Conservation (phyloP, 2,329 filamentous ascomycete species). For the Myriosclerotinia scirpicola region DNA sequence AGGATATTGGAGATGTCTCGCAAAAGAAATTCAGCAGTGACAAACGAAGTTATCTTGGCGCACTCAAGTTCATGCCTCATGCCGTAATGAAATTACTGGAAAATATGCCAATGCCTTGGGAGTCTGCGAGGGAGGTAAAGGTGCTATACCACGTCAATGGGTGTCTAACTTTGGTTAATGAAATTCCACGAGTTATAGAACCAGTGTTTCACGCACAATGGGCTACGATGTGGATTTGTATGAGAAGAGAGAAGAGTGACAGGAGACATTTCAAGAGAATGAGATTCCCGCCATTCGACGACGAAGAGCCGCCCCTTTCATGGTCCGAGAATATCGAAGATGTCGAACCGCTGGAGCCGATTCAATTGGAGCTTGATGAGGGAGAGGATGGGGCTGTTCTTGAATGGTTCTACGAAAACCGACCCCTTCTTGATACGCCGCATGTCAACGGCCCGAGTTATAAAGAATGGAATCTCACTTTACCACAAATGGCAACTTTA, state of each 20-base stretch:
- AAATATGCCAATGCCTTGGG: conserved; percentile 99
- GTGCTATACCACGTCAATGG: conserved; percentile 98
- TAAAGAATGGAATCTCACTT: conserved; percentile 87
- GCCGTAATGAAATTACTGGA: conserved; percentile 95
- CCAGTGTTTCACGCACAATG: conserved; percentile 98
- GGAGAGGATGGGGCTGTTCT: conserved; percentile 86
- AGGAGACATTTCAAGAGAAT: conserved; percentile 96
- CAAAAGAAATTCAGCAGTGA: conserved; percentile 99
- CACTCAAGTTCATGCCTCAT: conserved; percentile 98
- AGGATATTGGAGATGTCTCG: conserved; percentile 97
- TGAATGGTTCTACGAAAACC: conserved; percentile 97
- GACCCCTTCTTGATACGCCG: conserved; percentile 83
- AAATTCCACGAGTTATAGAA: conserved; percentile 93
- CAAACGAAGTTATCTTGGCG: conserved; percentile 95
- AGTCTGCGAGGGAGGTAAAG: conserved; percentile 93
- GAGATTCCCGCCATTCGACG: conserved; percentile 97
- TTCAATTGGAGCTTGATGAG: conserved; percentile 97
- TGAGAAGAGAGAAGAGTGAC: conserved; percentile 97
- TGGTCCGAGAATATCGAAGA: conserved; percentile 99
- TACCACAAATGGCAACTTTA: conserved; percentile 94
- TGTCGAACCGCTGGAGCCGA: conserved; percentile 93
- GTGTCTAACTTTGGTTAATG: conserved; percentile 94
- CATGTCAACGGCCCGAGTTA: conserved; percentile 98
- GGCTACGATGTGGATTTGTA: conserved; percentile 99
- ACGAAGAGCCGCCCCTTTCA: conserved; percentile 94